A percentile compares a stretch with the other conserved stretches of the same genome.
These are phyloP conservation scores for Herpetomonas samuelpessoai DNA, from an alignment of 208 protist species.

Conservation along the genomic window DNA sequence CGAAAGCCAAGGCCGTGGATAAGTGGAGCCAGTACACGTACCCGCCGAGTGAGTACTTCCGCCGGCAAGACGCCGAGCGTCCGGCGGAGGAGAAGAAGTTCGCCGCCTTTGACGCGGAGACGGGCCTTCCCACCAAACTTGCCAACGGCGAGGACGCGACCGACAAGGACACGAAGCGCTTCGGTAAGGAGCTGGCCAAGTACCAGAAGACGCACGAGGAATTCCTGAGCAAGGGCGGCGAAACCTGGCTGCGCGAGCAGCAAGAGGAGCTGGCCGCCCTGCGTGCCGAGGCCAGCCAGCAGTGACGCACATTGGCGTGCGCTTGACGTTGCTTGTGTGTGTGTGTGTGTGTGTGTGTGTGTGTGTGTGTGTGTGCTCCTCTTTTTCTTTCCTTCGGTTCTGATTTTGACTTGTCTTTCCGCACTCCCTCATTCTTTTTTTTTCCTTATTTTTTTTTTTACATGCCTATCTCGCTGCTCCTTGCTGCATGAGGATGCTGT, in stretches of 20 bases:
- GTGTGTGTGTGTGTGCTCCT: too few relatives aligned
- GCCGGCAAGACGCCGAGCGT: slow-evolving; percentile 21
- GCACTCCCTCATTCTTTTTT: slow-evolving; percentile 1
- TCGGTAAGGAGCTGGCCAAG: slow-evolving; percentile 67
- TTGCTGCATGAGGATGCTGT: too few relatives aligned
- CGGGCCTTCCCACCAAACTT: slow-evolving; percentile 44
- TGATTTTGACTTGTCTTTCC: slow-evolving; percentile 1
- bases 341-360: not conserved
- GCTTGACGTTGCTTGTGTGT: not conserved
- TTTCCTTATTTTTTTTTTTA: slow-evolving; percentile 4
- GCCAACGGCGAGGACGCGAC: slow-evolving; percentile 34
- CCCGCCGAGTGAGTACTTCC: slow-evolving; percentile 43
- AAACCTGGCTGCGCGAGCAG: slow-evolving; percentile 48
- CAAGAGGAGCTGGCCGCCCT: slow-evolving; percentile 42
- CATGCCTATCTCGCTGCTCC: not conserved
- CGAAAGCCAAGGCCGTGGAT: slow-evolving; percentile 53
- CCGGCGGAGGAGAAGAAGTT: slow-evolving; percentile 30
- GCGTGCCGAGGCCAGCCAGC: slow-evolving; percentile 14
- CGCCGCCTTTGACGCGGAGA: slow-evolving; percentile 43
- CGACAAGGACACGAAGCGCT: slow-evolving; percentile 72
- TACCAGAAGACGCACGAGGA: slow-evolving; percentile 69
- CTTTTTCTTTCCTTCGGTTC: too few relatives aligned
- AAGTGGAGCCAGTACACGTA: slow-evolving; percentile 62
- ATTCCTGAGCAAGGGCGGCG: slow-evolving; percentile 55
- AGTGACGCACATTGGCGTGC: not conserved